Conservation (phyloP, 2,329 filamentous ascomycete genomes). For the Alternaria sp. region DNA sequence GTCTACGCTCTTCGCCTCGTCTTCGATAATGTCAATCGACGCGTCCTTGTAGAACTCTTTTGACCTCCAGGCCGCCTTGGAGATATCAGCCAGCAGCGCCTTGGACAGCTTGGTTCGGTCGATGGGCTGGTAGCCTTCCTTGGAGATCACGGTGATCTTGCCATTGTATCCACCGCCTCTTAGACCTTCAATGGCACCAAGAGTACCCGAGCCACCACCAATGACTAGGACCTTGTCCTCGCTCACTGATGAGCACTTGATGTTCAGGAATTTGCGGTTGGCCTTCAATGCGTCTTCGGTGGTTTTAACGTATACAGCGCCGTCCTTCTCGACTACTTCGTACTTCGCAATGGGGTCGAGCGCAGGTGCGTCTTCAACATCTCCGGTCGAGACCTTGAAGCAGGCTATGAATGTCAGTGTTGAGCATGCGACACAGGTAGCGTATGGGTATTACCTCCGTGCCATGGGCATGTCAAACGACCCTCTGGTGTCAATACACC, state of each 20-base stretch:
- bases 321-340: conserved; percentile 79
- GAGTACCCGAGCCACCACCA: conserved; percentile 74
- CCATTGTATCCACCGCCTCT: conserved; percentile 82
- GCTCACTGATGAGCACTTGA: conserved; percentile 69
- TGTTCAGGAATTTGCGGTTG: conserved; percentile 73
- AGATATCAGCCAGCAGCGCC: conserved; percentile 79
- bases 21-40: conserved; percentile 62
- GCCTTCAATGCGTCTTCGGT: conserved; percentile 80
- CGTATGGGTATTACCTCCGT: conserved; percentile 69
- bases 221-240: conserved; percentile 78
- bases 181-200: conserved; percentile 82
- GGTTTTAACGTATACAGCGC: conserved; percentile 81
- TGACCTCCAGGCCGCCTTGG: conserved; percentile 79
- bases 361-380: conserved; percentile 93
- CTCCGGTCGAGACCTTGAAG: conserved; percentile 87
- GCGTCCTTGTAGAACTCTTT: conserved; percentile 75
- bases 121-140: conserved; percentile 84
- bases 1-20: conserved; percentile 75
- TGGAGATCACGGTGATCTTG: conserved; percentile 79
- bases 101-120: conserved; percentile 97
- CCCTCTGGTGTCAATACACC: conserved; percentile 84
- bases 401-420: conserved; percentile 67
- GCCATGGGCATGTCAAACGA: conserved; percentile 91
- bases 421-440: no score
- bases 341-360: conserved; percentile 86